Conservation (phyloP, 176 grass and related monocot species). For the Musa schizocarpa region DNA sequence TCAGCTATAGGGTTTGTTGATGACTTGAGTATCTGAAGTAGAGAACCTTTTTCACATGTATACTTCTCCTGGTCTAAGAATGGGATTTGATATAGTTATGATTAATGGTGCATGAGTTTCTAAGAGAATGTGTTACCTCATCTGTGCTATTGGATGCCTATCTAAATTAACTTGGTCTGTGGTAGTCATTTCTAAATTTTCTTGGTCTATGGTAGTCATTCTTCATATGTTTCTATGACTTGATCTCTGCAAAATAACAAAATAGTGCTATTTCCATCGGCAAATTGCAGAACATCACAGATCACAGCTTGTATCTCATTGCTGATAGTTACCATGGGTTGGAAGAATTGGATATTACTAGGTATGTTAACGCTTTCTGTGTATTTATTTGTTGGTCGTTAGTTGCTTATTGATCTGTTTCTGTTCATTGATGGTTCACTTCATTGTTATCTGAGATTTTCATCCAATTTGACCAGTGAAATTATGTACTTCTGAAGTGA, state of each 20-base stretch:
- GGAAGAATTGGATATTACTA: slow-evolving; percentile 79
- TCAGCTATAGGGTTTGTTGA: too few species aligned
- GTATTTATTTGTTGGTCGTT: neutral
- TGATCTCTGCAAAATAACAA: neutral
- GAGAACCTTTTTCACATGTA: too few species aligned
- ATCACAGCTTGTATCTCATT: slow-evolving; percentile 50
- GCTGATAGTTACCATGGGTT: slow-evolving; percentile 51
- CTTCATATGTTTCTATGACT: neutral
- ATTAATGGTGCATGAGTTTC: too few species aligned
- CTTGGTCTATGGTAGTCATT: neutral
- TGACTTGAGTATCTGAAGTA: too few species aligned
- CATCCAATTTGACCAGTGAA: neutral
- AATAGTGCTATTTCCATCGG: neutral
- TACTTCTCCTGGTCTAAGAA: too few species aligned
- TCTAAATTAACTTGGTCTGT: neutral
- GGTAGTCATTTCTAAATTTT: neutral
- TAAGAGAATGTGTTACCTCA: too few species aligned
- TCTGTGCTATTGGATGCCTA: neutral
- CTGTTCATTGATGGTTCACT: neutral
- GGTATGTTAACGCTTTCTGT: slow-evolving; percentile 27
- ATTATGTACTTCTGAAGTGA: neutral
- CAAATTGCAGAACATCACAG: slow-evolving; percentile 63
- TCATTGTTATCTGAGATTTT: neutral
- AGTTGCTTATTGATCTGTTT: neutral
- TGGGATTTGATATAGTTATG: too few species aligned